These are phyloP conservation scores for Cladosporium sp. DNA, from an alignment of 2,329 filamentous ascomycete genomes.

Conservation along the genomic window DNA sequence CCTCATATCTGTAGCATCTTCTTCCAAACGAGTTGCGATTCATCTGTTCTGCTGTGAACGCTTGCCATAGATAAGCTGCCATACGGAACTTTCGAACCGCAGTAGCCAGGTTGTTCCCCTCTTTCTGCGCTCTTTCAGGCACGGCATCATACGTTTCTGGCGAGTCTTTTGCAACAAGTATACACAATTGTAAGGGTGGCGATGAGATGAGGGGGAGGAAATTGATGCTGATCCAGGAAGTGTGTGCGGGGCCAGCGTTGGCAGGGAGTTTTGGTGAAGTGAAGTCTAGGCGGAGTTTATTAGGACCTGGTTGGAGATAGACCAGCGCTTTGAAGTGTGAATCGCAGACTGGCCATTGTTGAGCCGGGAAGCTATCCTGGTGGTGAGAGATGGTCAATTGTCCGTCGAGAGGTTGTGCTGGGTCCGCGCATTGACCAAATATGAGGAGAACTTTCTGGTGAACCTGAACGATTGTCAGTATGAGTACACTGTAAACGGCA, in stretches of 20 bases:
- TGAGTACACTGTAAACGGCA: background rate
- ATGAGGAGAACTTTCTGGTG: constrained; percentile 87
- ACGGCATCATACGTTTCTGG: constrained; percentile 78
- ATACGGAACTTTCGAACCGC: constrained; percentile 90
- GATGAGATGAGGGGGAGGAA: constrained; percentile 75
- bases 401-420: constrained; percentile 69
- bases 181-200: constrained; percentile 84
- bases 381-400: constrained; percentile 73
- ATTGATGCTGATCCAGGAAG: constrained; percentile 76
- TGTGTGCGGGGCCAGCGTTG: constrained; percentile 66
- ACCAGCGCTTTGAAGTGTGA: constrained; percentile 90
- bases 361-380: constrained; percentile 79
- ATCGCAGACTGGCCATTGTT: constrained; percentile 80
- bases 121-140: constrained; percentile 68
- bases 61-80: constrained; percentile 95
- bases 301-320: constrained; percentile 86
- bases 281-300: constrained; percentile 85
- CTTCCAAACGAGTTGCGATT: constrained; percentile 80
- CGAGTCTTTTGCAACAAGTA: constrained; percentile 84
- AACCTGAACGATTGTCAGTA: constrained; percentile 52
- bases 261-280: constrained; percentile 72
- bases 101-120: constrained; percentile 76
- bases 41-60: constrained; percentile 97
- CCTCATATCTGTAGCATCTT: constrained; percentile 84
- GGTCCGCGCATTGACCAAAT: constrained; percentile 75